phyloP scores from a whole-genome alignment of 352 stramenopile genomes.

The Thraustotheca clavata region DNA sequence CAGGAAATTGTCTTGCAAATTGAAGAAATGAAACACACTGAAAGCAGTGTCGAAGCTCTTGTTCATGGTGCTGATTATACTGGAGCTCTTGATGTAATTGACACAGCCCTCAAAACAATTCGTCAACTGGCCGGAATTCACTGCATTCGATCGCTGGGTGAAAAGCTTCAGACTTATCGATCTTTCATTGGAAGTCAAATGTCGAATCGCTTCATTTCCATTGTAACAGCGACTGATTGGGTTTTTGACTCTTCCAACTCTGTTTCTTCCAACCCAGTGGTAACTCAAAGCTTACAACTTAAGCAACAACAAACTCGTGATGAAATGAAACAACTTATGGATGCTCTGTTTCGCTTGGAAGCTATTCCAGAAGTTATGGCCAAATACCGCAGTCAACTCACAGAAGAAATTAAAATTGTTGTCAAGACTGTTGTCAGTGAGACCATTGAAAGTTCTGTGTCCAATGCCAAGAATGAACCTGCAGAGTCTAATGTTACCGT shows the following conservation, averaged over 20 bases:
- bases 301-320: conserved; percentile 30
- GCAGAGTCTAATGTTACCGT: conserved; percentile 74
- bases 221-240: conserved; percentile 74
- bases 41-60: conserved; percentile 71
- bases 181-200: conserved; percentile 69
- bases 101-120: conserved; percentile 54
- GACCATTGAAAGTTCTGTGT: conserved; percentile 58
- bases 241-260: conserved; percentile 41
- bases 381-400: conserved; percentile 73
- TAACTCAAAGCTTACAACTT: conserved; percentile 21
- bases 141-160: conserved; percentile 51
- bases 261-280: conserved; percentile 2
- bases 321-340: conserved; percentile 46
- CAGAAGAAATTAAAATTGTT: conserved; percentile 80
- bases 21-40: conserved; percentile 74
- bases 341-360: conserved; percentile 72
- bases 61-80: conserved; percentile 81
- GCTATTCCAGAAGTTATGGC: conserved; percentile 53
- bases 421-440: conserved; percentile 85
- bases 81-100: conserved; percentile 67
- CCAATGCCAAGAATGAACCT: conserved; percentile 23
- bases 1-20: conserved; percentile 79
- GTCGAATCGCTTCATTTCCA: conserved; percentile 66
- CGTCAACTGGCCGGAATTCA: conserved; percentile 73
- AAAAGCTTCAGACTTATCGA: conserved; percentile 69